A percentile compares a stretch with the other conserved stretches of the same genome.
phyloP scores from a whole-genome alignment of 2,329 filamentous ascomycete species.

The Zymoseptoria passerinii region DNA sequence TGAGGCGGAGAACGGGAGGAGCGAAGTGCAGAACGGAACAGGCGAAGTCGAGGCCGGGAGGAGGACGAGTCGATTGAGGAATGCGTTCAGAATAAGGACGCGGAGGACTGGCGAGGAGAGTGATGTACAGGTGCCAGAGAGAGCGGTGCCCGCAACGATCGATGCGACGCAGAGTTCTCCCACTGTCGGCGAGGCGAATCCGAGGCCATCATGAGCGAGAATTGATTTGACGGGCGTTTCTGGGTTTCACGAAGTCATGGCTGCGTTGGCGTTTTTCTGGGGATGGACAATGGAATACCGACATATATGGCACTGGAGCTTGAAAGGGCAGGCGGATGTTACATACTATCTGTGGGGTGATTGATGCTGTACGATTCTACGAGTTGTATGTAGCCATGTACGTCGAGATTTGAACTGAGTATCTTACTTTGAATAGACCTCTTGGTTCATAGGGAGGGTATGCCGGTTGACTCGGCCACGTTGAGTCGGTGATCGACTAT shows the following conservation, averaged over 20 bases:
- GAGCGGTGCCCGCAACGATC: not conserved
- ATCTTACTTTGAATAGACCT: no score
- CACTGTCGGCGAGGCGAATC: not conserved
- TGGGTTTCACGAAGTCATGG: not conserved
- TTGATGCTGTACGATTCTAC: not conserved
- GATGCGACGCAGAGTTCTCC: no score
- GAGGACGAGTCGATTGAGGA: constrained; percentile 17
- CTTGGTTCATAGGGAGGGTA: no score
- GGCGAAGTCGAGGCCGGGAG: constrained; percentile 15
- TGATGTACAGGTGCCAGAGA: constrained; percentile 1
- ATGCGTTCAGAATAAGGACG: constrained; percentile 25
- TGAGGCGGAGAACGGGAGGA: constrained; percentile 1
- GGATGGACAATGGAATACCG: not conserved
- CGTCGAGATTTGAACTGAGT: not conserved
- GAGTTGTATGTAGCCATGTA: not conserved
- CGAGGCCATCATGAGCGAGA: not conserved
- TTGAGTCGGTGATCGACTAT: no score
- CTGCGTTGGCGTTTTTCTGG: not conserved
- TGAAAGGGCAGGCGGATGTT: not conserved
- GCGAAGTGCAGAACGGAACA: no score
- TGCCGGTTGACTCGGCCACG: no score
- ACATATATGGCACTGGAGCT: not conserved
- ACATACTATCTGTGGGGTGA: not conserved
- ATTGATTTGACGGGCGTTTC: not conserved
- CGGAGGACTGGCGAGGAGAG: constrained; percentile 27